phyloP scores from a whole-genome alignment of 1,284 basidiomycete genomes.

The Puccinia horiana region DNA sequence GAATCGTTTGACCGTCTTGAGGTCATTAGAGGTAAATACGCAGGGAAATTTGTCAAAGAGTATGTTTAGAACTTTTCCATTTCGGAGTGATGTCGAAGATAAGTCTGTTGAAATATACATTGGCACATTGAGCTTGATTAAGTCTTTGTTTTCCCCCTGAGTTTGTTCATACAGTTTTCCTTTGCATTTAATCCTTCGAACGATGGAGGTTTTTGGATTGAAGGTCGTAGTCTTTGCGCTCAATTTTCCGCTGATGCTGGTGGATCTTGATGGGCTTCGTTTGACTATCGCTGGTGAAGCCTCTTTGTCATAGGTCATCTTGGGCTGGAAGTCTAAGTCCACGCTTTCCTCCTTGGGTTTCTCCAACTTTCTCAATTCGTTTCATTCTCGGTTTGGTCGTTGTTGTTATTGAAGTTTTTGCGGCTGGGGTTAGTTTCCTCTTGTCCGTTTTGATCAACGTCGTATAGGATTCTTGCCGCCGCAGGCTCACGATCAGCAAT shows the following conservation, averaged over 20 bases:
- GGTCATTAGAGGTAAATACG: conserved; percentile 68
- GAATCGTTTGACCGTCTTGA: conserved; percentile 57
- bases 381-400: not conserved
- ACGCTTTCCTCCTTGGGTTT: not conserved
- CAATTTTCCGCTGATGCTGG: not conserved
- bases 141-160: conserved; percentile 48
- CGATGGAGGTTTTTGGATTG: not conserved
- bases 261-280: not conserved
- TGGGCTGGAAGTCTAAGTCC: not conserved
- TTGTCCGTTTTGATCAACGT: not conserved
- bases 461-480: too few species aligned
- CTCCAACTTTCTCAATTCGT: not conserved
- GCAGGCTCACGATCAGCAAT: not conserved
- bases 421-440: not conserved
- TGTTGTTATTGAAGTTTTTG: not conserved
- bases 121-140: conserved; percentile 65
- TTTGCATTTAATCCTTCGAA: conserved; percentile 51
- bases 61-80: conserved; percentile 50
- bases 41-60: conserved; percentile 71
- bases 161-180: conserved; percentile 51
- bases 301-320: not conserved
- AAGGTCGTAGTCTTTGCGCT: not conserved
- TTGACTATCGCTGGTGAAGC: not conserved
- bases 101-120: conserved; percentile 73
- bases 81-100: conserved; percentile 59